These are phyloP conservation scores for Forsythia viridissima DNA, from an alignment of 257 asterid species.

Conservation along the genomic window DNA sequence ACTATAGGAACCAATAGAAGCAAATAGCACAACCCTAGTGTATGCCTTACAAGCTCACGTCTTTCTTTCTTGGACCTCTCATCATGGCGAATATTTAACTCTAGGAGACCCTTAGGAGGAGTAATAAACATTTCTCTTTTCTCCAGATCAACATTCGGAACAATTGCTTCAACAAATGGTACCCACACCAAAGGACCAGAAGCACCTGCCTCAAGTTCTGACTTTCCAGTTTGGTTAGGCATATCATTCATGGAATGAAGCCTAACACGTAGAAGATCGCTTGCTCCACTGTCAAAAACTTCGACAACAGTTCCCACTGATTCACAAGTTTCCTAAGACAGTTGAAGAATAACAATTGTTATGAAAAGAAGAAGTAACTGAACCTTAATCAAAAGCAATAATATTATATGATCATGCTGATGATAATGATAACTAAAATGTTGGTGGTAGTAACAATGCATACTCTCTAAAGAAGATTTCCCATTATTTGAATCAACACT, in stretches of 20 bases:
- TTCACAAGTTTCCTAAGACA: slow-evolving; percentile 70
- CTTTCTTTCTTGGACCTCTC: slow-evolving; percentile 96
- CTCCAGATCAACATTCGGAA: slow-evolving; percentile 71
- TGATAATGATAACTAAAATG: not conserved
- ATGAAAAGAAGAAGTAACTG: not conserved
- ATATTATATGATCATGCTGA: not conserved
- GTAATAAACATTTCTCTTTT: slow-evolving; percentile 86
- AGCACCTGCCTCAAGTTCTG: slow-evolving; percentile 37
- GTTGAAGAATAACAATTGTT: slow-evolving; percentile 5
- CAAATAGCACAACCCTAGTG: slow-evolving; percentile 19
- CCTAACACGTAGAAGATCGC: slow-evolving; percentile 78
- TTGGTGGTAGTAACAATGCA: not conserved
- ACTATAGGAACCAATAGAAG: slow-evolving; percentile 10
- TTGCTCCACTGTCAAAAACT: slow-evolving; percentile 89
- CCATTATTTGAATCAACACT: slow-evolving; percentile 7
- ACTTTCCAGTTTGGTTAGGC: slow-evolving; percentile 35
- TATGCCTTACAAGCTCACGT: slow-evolving; percentile 85
- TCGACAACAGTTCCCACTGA: slow-evolving; percentile 71
- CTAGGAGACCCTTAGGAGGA: slow-evolving; percentile 96
- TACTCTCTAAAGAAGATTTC: not conserved
- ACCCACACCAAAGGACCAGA: slow-evolving; percentile 82
- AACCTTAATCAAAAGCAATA: slow-evolving; percentile 11
- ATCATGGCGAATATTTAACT: slow-evolving; percentile 72
- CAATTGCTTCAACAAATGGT: slow-evolving; percentile 93
- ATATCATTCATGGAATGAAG: slow-evolving; percentile 43